A percentile compares a stretch with the other conserved stretches of the same genome.
Conservation (phyloP, 164 flowering plant genomes). For the grape (Vitis vinifera) region DNA sequence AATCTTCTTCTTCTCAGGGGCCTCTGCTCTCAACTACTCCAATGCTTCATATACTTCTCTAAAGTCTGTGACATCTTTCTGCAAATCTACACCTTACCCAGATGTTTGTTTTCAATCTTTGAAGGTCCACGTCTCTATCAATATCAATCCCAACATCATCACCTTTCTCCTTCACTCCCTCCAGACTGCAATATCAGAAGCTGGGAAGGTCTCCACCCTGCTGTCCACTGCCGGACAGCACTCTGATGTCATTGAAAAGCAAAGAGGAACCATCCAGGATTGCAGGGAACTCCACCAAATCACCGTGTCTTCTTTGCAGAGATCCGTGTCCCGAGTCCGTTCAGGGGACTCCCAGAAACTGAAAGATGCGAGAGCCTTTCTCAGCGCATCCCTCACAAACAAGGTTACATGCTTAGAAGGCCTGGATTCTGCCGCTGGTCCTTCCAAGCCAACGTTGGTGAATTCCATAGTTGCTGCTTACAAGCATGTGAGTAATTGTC, state of each 20-base stretch:
- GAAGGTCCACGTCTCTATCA: conserved; percentile 70
- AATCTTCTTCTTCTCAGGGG: conserved; percentile 10
- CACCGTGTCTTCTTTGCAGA: conserved; percentile 48
- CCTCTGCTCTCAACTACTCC: conserved; percentile 14
- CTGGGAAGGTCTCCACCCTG: conserved; percentile 44
- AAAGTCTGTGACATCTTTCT: conserved; percentile 37
- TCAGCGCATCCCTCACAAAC: conserved; percentile 90
- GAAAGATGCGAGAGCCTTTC: conserved; percentile 56
- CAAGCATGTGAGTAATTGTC: conserved; percentile 65
- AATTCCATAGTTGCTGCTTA: conserved; percentile 42
- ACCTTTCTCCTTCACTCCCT: conserved; percentile 57
- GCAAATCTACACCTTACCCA: conserved; percentile 83
- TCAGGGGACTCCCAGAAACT: conserved; percentile 27
- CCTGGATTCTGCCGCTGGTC: conserved; percentile 65
- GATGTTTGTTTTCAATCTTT: conserved; percentile 56
- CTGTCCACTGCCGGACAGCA: conserved; percentile 15
- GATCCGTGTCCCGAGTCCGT: conserved; percentile 43
- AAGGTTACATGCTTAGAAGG: conserved; percentile 88
- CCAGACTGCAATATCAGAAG: conserved; percentile 56
- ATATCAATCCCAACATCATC: conserved; percentile 56
- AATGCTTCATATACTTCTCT: conserved; percentile 19
- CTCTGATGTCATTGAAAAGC: conserved; percentile 50
- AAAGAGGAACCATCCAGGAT: conserved; percentile 72
- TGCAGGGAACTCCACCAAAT: conserved; percentile 82
- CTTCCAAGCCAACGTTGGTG: conserved; percentile 43